Evolutionary conservation across 306 rosid genomes (phyloP).

Genomic region (Cucumis sativus): Cucumber_9930_V3 NC_026659.2:10299501-10300000

Average conservation of each 20-base stretch:
- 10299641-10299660: conserved; percentile 37
- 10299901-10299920: conserved; percentile 86
- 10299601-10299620: conserved; percentile 78
- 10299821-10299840: conserved; percentile 58
- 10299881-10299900: conserved; percentile 85
- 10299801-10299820: conserved; percentile 48
- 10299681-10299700: conserved; percentile 42
- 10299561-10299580: conserved; percentile 86
- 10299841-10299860: conserved; percentile 71
- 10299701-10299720: conserved; percentile 42
- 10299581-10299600: conserved; percentile 87
- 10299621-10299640: conserved; percentile 67
- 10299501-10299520: conserved; percentile 50
- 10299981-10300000: conserved; percentile 90
- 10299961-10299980: conserved; percentile 87
- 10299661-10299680: conserved; percentile 31
- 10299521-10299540: conserved; percentile 74
- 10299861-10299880: conserved; percentile 50
- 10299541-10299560: conserved; percentile 40
- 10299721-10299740: conserved; percentile 68
- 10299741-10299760: conserved; percentile 62
- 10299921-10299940: conserved; percentile 72
- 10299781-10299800: conserved; percentile 67
- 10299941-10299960: conserved; percentile 72
- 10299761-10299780: conserved; percentile 57